These are phyloP conservation scores for Trifolium subterraneum DNA, from an alignment of 306 rosid genomes.

Conservation along the genomic window DNA sequence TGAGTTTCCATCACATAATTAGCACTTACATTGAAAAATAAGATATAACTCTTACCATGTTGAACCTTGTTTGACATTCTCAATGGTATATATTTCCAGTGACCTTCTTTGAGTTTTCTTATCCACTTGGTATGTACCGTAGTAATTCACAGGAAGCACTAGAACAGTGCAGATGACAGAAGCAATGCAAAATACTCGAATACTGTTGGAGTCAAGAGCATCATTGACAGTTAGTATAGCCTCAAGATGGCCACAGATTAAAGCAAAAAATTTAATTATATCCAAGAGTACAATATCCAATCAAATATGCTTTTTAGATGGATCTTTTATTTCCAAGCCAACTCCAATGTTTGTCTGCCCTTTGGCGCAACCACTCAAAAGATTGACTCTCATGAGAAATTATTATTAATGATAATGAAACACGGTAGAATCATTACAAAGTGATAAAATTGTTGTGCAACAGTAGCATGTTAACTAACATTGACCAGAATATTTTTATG, in stretches of 20 bases:
- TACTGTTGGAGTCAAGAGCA: slow-evolving; percentile 62
- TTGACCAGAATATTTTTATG: not conserved
- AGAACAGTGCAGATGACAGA: slow-evolving; percentile 60
- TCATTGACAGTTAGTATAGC: slow-evolving; percentile 45
- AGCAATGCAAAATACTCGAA: slow-evolving; percentile 79
- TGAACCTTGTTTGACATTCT: slow-evolving; percentile 76
- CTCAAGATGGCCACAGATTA: slow-evolving; percentile 28
- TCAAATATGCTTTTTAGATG: slow-evolving; percentile 21
- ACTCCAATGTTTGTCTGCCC: slow-evolving; percentile 29
- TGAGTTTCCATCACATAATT: slow-evolving; percentile 22
- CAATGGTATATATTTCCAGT: slow-evolving; percentile 78
- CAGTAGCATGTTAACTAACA: slow-evolving; percentile 8
- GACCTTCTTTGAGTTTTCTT: slow-evolving; percentile 62
- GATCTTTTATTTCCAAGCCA: slow-evolving; percentile 1
- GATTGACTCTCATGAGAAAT: slow-evolving; percentile 28
- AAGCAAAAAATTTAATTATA: not conserved
- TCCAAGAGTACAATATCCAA: slow-evolving; percentile 21
- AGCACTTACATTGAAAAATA: slow-evolving; percentile 14
- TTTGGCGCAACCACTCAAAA: not conserved
- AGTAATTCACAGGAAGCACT: slow-evolving; percentile 93
- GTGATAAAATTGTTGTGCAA: slow-evolving; percentile 10
- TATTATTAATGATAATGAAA: not conserved
- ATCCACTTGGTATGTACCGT: slow-evolving; percentile 56
- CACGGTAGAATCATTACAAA: slow-evolving; percentile 7
- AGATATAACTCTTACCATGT: slow-evolving; percentile 60